These are phyloP conservation scores for Epicoccum nigrum DNA, from an alignment of 2,329 filamentous ascomycete genomes.

Conservation along the genomic window DNA sequence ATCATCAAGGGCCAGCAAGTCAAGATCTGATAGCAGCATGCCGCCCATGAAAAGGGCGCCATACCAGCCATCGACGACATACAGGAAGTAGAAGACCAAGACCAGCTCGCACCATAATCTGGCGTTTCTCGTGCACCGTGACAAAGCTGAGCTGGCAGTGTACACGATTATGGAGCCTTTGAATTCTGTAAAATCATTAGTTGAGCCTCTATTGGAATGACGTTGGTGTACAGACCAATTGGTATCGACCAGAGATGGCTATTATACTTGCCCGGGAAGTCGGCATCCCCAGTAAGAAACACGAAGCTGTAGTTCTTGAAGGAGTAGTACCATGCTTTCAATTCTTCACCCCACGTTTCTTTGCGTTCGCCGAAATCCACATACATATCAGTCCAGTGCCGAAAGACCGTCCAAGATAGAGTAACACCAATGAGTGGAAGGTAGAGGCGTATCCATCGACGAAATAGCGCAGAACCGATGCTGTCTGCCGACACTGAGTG, in stretches of 20 bases:
- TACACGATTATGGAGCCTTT: slow-evolving; percentile 69
- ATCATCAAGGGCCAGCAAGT: slow-evolving; percentile 37
- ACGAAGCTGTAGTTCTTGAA: slow-evolving; percentile 72
- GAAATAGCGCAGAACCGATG: slow-evolving; percentile 57
- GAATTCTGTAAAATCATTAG: slow-evolving; percentile 33
- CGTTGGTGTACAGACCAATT: slow-evolving; percentile 16
- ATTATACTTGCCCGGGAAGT: slow-evolving; percentile 55
- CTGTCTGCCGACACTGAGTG: slow-evolving; percentile 49
- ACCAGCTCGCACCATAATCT: slow-evolving; percentile 61
- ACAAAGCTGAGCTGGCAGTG: slow-evolving; percentile 62
- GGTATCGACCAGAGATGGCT: slow-evolving; percentile 48
- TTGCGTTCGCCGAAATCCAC: slow-evolving; percentile 58
- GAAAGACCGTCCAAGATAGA: slow-evolving; percentile 59
- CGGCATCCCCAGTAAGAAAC: slow-evolving; percentile 63
- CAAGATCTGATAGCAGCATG: slow-evolving; percentile 47
- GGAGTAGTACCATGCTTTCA: slow-evolving; percentile 36
- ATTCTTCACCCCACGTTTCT: slow-evolving; percentile 47
- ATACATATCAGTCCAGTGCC: slow-evolving; percentile 52
- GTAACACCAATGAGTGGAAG: slow-evolving; percentile 62
- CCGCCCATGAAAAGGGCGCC: slow-evolving; percentile 50
- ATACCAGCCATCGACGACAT: slow-evolving; percentile 69
- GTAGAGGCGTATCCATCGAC: slow-evolving; percentile 58
- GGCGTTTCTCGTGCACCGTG: slow-evolving; percentile 60
- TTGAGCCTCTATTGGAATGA: background rate
- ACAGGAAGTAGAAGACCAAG: slow-evolving; percentile 70